Conservation (phyloP, 1,139 yeast species). For the Williopsis jadinii region DNA sequence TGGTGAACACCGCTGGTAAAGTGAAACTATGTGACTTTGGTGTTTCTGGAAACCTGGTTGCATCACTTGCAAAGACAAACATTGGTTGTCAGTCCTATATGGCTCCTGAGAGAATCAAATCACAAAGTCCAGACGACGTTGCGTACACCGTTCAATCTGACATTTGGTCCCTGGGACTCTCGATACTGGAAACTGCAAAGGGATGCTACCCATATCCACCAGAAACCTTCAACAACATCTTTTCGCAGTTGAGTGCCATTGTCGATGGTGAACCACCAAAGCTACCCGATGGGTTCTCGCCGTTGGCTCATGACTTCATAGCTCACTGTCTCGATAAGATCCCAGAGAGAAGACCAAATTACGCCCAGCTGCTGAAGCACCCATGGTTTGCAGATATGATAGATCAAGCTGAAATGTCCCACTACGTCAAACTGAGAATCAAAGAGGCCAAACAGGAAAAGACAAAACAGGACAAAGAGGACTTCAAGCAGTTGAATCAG, state of each 20-base stretch:
- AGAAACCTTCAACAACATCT: conserved; percentile 83
- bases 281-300: conserved; percentile 54
- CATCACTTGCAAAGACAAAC: conserved; percentile 91
- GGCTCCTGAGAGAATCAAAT: conserved; percentile 96
- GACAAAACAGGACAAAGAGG: conserved; percentile 21
- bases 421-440: conserved; percentile 30
- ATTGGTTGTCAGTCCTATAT: conserved; percentile 98
- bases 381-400: conserved; percentile 70
- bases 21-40: conserved; percentile 96
- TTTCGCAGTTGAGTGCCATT: conserved; percentile 89
- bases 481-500: conserved; percentile 18
- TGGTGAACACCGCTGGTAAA: conserved; percentile 74
- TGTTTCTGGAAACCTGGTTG: conserved; percentile 90
- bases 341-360: conserved; percentile 80
- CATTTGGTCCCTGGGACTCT: conserved; percentile 91
- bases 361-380: conserved; percentile 63
- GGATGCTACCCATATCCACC: conserved; percentile 96
- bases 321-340: conserved; percentile 71
- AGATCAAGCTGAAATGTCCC: conserved; percentile 30
- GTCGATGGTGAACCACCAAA: conserved; percentile 95
- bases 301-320: conserved; percentile 80
- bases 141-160: conserved; percentile 94
- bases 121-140: conserved; percentile 53
- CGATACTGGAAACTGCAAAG: conserved; percentile 80
- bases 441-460: conserved; percentile 26